These are phyloP conservation scores for Jimgerdemannia lactiflua DNA, from an alignment of 192 early-diverging fungal genomes.

Conservation along the genomic window DNA sequence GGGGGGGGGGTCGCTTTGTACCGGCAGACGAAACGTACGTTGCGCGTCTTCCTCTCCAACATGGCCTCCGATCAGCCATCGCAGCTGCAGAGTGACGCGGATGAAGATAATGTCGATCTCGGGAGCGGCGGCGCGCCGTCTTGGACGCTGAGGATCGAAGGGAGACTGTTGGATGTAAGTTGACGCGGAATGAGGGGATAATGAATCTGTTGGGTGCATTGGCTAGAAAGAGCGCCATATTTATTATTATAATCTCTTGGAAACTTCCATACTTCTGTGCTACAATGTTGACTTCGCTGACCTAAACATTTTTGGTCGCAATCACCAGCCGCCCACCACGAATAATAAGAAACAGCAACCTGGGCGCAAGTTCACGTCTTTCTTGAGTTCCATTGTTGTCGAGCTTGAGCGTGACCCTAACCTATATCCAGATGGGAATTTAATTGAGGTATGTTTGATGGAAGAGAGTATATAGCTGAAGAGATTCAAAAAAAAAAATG, in stretches of 20 bases:
- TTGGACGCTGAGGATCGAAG: conserved; percentile 93
- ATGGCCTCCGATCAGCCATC: conserved; percentile 69
- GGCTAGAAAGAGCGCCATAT: not conserved
- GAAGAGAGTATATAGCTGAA: too few species aligned
- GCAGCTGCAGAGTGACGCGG: conserved; percentile 40
- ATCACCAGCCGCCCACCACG: conserved; percentile 34
- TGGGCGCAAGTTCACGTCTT: conserved; percentile 79
- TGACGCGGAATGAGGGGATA: not conserved
- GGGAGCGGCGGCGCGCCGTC: conserved; percentile 58
- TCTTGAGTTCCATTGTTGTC: conserved; percentile 82
- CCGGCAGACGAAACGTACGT: conserved; percentile 62
- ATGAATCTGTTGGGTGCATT: not conserved
- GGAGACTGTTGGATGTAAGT: conserved; percentile 78
- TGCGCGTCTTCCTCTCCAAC: conserved; percentile 95
- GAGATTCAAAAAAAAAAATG: too few species aligned
- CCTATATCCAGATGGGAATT: conserved; percentile 75
- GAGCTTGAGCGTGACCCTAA: conserved; percentile 78
- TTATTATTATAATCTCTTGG: too few species aligned
- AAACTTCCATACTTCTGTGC: too few species aligned
- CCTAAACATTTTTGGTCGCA: not conserved
- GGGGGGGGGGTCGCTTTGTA: not conserved
- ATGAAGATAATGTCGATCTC: conserved; percentile 41
- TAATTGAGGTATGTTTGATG: conserved; percentile 55
- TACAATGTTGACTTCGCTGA: too few species aligned
- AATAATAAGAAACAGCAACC: conserved; percentile 57